Evolutionary conservation across 2,329 filamentous ascomycete species (phyloP), one percentile per base, ranked within the genome.

Genomic region (Penicillium sp.): DNA sequence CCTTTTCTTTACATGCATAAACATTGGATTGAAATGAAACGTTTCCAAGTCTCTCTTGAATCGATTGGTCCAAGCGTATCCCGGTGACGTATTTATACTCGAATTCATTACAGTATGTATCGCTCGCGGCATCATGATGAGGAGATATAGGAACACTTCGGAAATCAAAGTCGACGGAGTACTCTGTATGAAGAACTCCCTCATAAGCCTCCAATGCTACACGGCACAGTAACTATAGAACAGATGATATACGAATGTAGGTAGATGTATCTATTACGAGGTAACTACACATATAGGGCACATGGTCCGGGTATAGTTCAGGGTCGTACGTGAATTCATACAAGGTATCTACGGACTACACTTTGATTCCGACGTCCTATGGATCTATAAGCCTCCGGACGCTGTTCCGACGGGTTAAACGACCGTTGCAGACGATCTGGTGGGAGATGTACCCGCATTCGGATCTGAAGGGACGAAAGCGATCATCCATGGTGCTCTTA

Each of bases 101-200:
- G 35, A 43, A 43, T 27, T 11, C 19, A 21, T 29, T 21, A 31
- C 29, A 13, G 29, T 31, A 31, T 31, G 29, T 31, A 52, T 43
- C n/a, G 29, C 37, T 47, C 7, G 22, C 45, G 29, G 39, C 56
- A 59, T 59, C 57, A 59, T 59, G 16, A 59, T 53, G 53, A 56
- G 54, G 53, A 31, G 49, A 27, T 9, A 27, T 42, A 39, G 43
- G 54, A 37, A 43, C 24, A 22, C 21, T 52, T 35, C 53, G 47
- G 45, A 19, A 47, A 10, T 10, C 22, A 21, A 26, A 49, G 27
- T 49, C 16, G 22, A 11, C 8, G 27, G 3, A 29, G 9, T 29
- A 49, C 10, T 22, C 24, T 9, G 27, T 21, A 22, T 27, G 9
- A 19, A 48, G 11, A 9, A 35, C 8, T 5, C 4, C 11, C 45